These are phyloP conservation scores for Ophiostoma quercus DNA, from an alignment of 2,329 filamentous ascomycete species.

Conservation along the genomic window DNA sequence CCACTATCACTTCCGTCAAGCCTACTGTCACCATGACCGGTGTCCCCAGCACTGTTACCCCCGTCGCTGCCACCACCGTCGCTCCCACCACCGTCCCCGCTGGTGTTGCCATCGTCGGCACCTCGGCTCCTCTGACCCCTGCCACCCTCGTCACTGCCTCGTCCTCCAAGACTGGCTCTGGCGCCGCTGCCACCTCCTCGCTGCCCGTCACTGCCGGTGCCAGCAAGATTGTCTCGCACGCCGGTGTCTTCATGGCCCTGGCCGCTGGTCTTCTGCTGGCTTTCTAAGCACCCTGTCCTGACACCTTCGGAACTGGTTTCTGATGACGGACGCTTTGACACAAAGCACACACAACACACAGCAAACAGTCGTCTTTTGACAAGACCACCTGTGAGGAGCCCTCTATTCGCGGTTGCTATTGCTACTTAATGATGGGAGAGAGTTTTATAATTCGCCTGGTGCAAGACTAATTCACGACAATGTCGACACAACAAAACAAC, in stretches of 20 bases:
- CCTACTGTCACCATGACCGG: conserved; percentile 16
- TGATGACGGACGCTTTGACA: neutral
- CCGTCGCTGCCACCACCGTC: neutral
- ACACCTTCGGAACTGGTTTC: neutral
- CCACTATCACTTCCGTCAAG: conserved; percentile 26
- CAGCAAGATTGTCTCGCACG: conserved; percentile 8
- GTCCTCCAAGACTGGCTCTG: neutral
- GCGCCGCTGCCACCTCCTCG: neutral
- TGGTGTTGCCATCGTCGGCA: neutral
- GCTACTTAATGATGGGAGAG: conserved; percentile 1
- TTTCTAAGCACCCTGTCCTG: conserved; percentile 16
- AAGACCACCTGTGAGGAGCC: neutral
- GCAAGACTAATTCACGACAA: conserved; percentile 3
- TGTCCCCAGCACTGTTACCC: neutral
- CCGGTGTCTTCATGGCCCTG: conserved; percentile 16
- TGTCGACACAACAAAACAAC: conserved; percentile 12
- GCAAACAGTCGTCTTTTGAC: conserved; percentile 3
- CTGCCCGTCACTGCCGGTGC: conserved; percentile 25
- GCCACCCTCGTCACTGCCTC: neutral
- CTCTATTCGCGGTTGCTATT: conserved; percentile 3
- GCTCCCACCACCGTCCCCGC: neutral
- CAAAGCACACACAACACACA: neutral
- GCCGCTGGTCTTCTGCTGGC: conserved; percentile 21
- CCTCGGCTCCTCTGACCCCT: neutral
- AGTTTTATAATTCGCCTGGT: conserved; percentile 1